phyloP scores from a whole-genome alignment of 441 rosid species.

The Rhodomyrtus psidioides region DNA sequence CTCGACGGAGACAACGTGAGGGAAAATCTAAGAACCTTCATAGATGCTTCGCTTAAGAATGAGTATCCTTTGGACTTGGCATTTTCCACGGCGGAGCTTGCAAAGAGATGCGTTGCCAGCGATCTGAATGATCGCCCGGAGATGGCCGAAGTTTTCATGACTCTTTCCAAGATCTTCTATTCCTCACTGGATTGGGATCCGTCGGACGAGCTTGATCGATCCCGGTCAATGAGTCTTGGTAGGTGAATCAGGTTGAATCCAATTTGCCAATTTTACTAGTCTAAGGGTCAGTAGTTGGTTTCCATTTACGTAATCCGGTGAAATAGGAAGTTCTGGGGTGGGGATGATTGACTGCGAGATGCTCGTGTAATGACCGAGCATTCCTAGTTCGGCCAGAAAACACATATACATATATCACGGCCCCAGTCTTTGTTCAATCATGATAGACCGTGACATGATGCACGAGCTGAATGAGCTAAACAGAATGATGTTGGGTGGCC shows the following conservation, averaged over 20 bases:
- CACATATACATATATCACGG: no score
- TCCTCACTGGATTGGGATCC: slow-evolving; percentile 87
- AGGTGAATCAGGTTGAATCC: slow-evolving; percentile 7
- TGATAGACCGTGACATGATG: no score
- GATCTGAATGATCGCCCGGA: slow-evolving; percentile 64
- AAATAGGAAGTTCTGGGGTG: background rate
- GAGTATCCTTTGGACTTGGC: slow-evolving; percentile 80
- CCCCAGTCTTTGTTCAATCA: no score
- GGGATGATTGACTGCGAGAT: background rate
- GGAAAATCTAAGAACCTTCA: slow-evolving; percentile 46
- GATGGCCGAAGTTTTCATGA: slow-evolving; percentile 37
- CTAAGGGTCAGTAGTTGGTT: background rate
- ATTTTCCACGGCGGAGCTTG: slow-evolving; percentile 69
- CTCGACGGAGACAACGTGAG: slow-evolving; percentile 65
- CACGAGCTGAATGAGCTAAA: no score
- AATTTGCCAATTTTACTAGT: background rate
- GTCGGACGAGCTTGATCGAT: slow-evolving; percentile 45
- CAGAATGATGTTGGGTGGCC: no score
- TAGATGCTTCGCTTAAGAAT: slow-evolving; percentile 46
- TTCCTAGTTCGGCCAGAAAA: background rate
- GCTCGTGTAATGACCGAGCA: background rate
- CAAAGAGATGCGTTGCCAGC: slow-evolving; percentile 47
- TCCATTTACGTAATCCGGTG: background rate
- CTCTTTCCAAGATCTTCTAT: slow-evolving; percentile 62
- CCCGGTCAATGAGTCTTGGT: slow-evolving; percentile 29